These are phyloP conservation scores for Sporothrix curviconia DNA, from an alignment of 2,329 filamentous ascomycete species.

Conservation along the genomic window DNA sequence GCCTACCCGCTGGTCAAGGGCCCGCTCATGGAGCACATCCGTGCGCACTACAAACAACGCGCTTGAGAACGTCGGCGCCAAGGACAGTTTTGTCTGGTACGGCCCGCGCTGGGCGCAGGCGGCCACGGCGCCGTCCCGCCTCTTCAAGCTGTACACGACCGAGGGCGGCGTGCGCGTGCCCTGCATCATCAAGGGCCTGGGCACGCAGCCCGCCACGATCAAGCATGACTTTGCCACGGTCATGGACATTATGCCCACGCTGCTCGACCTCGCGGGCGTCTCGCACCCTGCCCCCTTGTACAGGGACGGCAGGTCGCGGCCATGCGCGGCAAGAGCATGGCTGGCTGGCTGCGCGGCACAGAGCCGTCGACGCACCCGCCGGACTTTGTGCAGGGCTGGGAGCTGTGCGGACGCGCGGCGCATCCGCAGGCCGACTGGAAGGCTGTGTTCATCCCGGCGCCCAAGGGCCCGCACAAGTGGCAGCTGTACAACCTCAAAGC, in stretches of 20 bases:
- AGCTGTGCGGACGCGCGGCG: constrained; percentile 30
- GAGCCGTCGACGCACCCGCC: constrained; percentile 28
- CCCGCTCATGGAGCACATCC: constrained; percentile 21
- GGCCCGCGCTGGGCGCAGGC: constrained; percentile 46
- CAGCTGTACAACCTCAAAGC: constrained; percentile 40
- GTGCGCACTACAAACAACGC: constrained; percentile 52
- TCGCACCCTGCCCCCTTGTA: constrained; percentile 45
- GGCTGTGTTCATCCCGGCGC: constrained; percentile 39
- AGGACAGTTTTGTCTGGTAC: constrained; percentile 52
- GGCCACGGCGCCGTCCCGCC: constrained; percentile 25
- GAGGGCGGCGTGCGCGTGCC: constrained; percentile 48
- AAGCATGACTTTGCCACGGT: constrained; percentile 43
- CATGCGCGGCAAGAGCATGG: constrained; percentile 27
- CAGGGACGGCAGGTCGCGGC: constrained; percentile 29
- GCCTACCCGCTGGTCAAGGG: constrained; percentile 18
- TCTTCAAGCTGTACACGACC: constrained; percentile 33
- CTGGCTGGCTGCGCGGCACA: neutral
- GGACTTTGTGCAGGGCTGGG: constrained; percentile 33
- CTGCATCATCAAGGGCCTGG: constrained; percentile 34
- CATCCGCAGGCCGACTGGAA: constrained; percentile 32
- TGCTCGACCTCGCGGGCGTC: constrained; percentile 41
- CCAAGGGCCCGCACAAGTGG: constrained; percentile 43
- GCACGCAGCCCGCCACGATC: constrained; percentile 30
- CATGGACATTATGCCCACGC: constrained; percentile 45
- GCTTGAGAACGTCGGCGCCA: constrained; percentile 48